Evolutionary conservation across 805 yeast species (phyloP), one percentile per base, ranked within the genome.

Genomic region (Grigorovia yakushimaensis): DNA sequence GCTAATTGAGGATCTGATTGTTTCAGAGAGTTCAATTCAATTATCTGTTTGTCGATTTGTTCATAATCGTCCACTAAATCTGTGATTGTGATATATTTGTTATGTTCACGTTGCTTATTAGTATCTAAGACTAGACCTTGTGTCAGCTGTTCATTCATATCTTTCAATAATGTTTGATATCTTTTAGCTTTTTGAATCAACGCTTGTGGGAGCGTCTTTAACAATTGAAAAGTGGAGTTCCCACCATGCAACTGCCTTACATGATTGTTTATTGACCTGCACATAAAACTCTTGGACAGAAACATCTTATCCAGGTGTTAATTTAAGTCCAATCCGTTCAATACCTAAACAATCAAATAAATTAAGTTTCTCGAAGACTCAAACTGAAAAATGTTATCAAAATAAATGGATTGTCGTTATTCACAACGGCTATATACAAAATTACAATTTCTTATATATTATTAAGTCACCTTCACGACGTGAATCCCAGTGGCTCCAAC

Each of bases 401-500:
- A n/a, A n/a, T n/a, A n/a, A n/a, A n/a, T n/a, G n/a, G n/a, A n/a
- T n/a, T n/a, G n/a, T n/a, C n/a, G n/a, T n/a, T n/a, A n/a, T n/a
- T n/a, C n/a, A n/a, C n/a, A n/a, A n/a, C n/a, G n/a, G n/a, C n/a
- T n/a, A n/a, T n/a, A n/a, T n/a, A n/a, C n/a, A n/a, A n/a, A n/a
- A n/a, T n/a, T 11, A 41, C 7, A 6, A 2, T 27, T 39, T 44
- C 17, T 33, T 21, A 18, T 81, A 84, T 2, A 89, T 79, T 4
- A 88, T 69, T 0, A 89, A 72, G 61, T 87, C 91, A 0, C 98
- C 98, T 2, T 62, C 56, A 47, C 97, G 72, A 52, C 97, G 73
- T 41, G 67, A 56, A 60, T 91, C 98, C 85, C 96, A 94, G 63
- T 89, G 97, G 60, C 79, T 77, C 44, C 78, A 74, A 39, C 87